Evolutionary conservation across 306 rosid genomes (phyloP), one percentile per base, ranked within the genome.

Genomic region (Gynostemma pentaphyllum): DNA sequence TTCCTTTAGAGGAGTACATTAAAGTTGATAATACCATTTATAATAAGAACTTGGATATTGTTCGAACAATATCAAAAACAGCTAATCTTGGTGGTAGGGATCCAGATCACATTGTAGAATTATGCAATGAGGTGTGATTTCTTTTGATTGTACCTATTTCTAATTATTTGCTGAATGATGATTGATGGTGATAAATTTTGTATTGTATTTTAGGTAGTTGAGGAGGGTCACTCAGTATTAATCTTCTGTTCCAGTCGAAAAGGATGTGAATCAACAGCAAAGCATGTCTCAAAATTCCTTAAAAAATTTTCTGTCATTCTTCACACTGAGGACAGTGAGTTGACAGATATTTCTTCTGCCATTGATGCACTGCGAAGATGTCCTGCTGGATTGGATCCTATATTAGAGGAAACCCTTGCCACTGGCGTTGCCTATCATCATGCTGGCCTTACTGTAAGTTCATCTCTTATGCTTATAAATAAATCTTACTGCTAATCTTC

Each of bases 211-310:
- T 78, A 92, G 98, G 86, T 92, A 74, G 96, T 92, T 75, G 96
- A 86, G 78, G 95, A 92, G 69, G 98, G 98, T 32, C 89, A 82
- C 41, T 92, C 98, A 2, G 96, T 88, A 71, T 75, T 92, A 61
- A 92, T 92, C 78, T 92, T 92, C 79, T 92, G 98, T 79, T 87
- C 94, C 53, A 92, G 96, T 76, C 72, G 98, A 55, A 92, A 88
- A 81, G 98, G 98, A 67, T 92, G 98, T 63, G 98, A 92, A 84
- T 88, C 98, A 77, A 88, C 98, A 36, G 96, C 96, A 2, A 88
- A 71, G 73, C 98, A 92, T 48, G 84, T 92, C 53, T 81, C 95
- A 34, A 83, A 80, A 75, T 88, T 86, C 66, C 89, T 92, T 42
- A 82, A 82, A 74, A 79, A 77, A 55, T 86, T 77, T 78, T 67